A percentile compares a stretch with the other conserved stretches of the same genome.
Evolutionary conservation across 345 rosid species (phyloP).

Genomic region (Isatis tinctoria): DNA sequence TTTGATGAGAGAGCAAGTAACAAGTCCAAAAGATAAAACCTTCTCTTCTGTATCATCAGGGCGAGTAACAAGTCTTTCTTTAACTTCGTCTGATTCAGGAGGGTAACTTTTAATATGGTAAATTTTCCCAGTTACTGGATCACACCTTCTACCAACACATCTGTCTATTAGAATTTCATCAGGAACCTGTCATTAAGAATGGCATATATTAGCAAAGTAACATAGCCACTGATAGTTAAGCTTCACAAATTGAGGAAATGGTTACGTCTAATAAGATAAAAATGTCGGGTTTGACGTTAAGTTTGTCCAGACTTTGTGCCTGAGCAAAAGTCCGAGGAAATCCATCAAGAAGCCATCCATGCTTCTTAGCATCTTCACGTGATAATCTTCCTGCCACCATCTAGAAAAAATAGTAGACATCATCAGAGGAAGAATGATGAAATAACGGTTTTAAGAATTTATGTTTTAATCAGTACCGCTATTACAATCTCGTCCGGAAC

Average conservation of each 20-base stretch:
- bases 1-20: background rate
- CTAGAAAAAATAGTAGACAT: conserved; percentile 32
- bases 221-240: background rate
- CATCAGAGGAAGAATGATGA: background rate
- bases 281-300: conserved; percentile 70
- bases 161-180: conserved; percentile 84
- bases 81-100: conserved; percentile 67
- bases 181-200: conserved; percentile 77
- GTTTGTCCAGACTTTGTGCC: conserved; percentile 69
- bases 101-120: conserved; percentile 70
- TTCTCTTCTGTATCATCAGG: conserved; percentile 92
- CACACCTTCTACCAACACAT: conserved; percentile 87
- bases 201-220: conserved; percentile 30
- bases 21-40: conserved; percentile 27
- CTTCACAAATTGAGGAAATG: background rate
- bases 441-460: background rate
- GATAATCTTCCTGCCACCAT: conserved; percentile 65
- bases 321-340: conserved; percentile 74
- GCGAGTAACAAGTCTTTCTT: conserved; percentile 74
- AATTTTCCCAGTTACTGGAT: conserved; percentile 70
- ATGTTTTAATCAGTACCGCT: conserved; percentile 39
- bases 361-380: conserved; percentile 60
- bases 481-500: conserved; percentile 89
- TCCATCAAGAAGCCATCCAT: conserved; percentile 96
- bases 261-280: conserved; percentile 60